Conservation (phyloP, 768 basidiomycete species). For the Amanita jacksonii region DNA sequence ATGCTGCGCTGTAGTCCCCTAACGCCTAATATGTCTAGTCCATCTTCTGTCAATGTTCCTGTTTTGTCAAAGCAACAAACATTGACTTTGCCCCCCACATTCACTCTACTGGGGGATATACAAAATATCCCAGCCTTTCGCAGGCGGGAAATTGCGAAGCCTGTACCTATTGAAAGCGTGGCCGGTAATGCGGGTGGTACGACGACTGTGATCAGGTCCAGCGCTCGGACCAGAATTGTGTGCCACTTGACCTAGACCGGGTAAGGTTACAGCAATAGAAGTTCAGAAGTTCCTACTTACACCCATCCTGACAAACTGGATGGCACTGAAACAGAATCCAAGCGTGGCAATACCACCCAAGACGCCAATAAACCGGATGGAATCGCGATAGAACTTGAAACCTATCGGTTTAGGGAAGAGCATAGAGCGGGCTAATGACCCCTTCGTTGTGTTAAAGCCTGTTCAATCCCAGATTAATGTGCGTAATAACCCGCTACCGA, state of each 20-base stretch:
- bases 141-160: slow-evolving; percentile 85
- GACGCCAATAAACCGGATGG: slow-evolving; percentile 83
- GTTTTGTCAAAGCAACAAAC: slow-evolving; percentile 99
- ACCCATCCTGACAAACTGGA: slow-evolving; percentile 86
- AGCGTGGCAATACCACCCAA: slow-evolving; percentile 84
- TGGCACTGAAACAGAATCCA: slow-evolving; percentile 86
- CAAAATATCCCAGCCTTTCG: slow-evolving; percentile 88
- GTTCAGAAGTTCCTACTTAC: slow-evolving; percentile 33
- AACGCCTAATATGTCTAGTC: slow-evolving; percentile 92
- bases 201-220: slow-evolving; percentile 94
- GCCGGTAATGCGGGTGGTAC: slow-evolving; percentile 97
- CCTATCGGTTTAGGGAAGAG: slow-evolving; percentile 97
- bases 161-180: slow-evolving; percentile 93
- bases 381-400: slow-evolving; percentile 97
- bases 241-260: slow-evolving; percentile 67
- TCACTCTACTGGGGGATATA: slow-evolving; percentile 92
- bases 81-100: slow-evolving; percentile 92
- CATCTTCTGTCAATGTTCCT: slow-evolving; percentile 96
- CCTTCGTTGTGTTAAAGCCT: slow-evolving; percentile 97
- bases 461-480: too few species aligned
- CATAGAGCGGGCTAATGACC: slow-evolving; percentile 93
- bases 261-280: background rate
- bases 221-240: slow-evolving; percentile 83
- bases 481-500: too few species aligned
- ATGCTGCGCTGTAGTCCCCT: slow-evolving; percentile 71